Conservation (phyloP, 345 rosid genomes). For the Euphorbia pulcherrima region DNA sequence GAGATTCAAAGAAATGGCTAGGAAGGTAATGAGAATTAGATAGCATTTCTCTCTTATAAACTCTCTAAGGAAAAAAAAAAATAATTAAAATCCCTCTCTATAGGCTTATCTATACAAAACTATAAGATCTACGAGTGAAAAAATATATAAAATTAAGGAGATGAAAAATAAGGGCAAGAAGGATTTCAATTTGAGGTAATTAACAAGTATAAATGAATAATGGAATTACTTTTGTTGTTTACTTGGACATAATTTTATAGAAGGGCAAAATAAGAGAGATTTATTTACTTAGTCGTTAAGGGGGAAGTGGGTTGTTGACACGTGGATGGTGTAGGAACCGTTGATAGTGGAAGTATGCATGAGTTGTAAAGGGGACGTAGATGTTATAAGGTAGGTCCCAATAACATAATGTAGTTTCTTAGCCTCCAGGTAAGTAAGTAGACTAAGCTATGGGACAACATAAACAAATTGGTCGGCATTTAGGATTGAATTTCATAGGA, state of each 20-base stretch:
- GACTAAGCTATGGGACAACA: neutral
- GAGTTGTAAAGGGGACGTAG: slow-evolving; percentile 39
- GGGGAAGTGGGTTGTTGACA: slow-evolving; percentile 42
- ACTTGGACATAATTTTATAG: slow-evolving; percentile 9
- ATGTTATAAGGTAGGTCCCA: neutral
- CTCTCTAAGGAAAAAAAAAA: neutral
- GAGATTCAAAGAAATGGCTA: slow-evolving; percentile 26
- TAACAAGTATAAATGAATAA: neutral
- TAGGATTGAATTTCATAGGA: neutral
- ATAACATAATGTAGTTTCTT: neutral
- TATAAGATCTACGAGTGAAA: neutral
- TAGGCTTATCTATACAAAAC: neutral
- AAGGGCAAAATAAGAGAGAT: neutral
- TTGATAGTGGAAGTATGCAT: slow-evolving; percentile 38
- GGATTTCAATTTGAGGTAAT: neutral
- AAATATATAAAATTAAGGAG: neutral
- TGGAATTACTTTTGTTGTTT: neutral
- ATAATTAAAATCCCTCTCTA: neutral
- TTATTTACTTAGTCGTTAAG: slow-evolving; percentile 49
- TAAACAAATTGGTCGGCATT: neutral
- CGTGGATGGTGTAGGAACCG: slow-evolving; percentile 35
- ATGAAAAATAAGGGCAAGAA: neutral
- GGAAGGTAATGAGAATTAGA: slow-evolving; percentile 39
- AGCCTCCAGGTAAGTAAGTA: neutral
- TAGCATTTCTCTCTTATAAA: slow-evolving; percentile 34